These are phyloP conservation scores for Lactarius pseudohatsudake DNA, from an alignment of 768 basidiomycete species.

Conservation along the genomic window DNA sequence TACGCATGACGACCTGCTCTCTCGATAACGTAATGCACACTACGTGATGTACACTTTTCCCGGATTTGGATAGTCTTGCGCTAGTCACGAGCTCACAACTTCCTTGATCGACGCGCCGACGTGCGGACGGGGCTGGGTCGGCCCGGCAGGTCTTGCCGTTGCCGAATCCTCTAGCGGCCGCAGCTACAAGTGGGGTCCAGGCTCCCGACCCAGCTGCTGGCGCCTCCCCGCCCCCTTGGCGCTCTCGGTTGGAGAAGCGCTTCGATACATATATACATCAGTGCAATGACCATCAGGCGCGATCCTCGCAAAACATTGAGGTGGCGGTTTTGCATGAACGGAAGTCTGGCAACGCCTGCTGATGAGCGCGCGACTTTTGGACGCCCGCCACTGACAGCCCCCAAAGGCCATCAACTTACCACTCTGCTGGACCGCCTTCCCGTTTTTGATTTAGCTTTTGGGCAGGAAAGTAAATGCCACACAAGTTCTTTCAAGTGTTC, in stretches of 20 bases:
- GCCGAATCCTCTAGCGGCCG: not conserved
- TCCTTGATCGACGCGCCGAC: too few species aligned
- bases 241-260: conserved; percentile 2
- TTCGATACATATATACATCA: not conserved
- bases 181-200: not conserved
- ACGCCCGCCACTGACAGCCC: conserved; percentile 16
- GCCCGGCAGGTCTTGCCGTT: not conserved
- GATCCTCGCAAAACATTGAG: conserved; percentile 6
- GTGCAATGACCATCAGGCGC: not conserved
- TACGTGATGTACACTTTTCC: not conserved
- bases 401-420: conserved; percentile 22
- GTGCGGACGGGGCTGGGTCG: not conserved
- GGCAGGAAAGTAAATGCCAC: not conserved
- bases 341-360: conserved; percentile 4
- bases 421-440: conserved; percentile 16
- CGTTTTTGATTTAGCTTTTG: conserved; percentile 21
- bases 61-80: not conserved
- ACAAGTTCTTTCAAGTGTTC: not conserved
- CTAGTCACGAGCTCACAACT: not conserved
- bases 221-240: conserved; percentile 7
- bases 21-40: conserved; percentile 4
- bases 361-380: conserved; percentile 20
- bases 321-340: not conserved
- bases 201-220: conserved; percentile 1
- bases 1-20: conserved; percentile 2